Evolutionary conservation across 768 basidiomycete genomes (phyloP).

Genomic region (Trametes cinnabarina): DNA sequence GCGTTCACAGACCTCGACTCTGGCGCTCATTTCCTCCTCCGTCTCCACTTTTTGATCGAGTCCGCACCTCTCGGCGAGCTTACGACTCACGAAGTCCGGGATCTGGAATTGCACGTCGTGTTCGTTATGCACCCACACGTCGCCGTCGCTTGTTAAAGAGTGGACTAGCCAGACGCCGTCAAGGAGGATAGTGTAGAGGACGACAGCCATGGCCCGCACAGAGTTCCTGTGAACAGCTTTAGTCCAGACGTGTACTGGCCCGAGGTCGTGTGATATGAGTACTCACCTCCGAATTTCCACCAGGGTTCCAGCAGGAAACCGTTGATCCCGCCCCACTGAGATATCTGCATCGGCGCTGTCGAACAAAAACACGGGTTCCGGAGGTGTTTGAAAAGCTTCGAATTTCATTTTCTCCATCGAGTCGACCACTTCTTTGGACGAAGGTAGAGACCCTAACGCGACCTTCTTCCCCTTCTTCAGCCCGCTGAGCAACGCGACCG

Average conservation of each 20-base stretch:
- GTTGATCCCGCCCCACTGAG: slow-evolving; percentile 1
- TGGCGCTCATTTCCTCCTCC: slow-evolving; percentile 48
- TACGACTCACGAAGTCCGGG: slow-evolving; percentile 50
- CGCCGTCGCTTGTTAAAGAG: slow-evolving; percentile 38
- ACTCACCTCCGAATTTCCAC: slow-evolving; percentile 33
- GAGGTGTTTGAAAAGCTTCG: background rate
- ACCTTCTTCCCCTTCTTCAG: background rate
- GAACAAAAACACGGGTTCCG: background rate
- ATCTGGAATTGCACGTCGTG: slow-evolving; percentile 60
- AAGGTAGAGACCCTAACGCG: background rate
- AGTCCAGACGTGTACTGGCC: background rate
- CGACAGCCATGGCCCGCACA: slow-evolving; percentile 15
- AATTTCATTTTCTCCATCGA: slow-evolving; percentile 9
- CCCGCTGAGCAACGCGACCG: slow-evolving; percentile 7
- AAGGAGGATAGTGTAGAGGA: slow-evolving; percentile 2
- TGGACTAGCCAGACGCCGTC: slow-evolving; percentile 4
- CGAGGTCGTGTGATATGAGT: background rate
- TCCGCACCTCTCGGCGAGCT: slow-evolving; percentile 52
- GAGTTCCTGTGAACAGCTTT: background rate
- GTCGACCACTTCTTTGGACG: background rate
- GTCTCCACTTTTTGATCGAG: slow-evolving; percentile 22
- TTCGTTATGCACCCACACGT: slow-evolving; percentile 46
- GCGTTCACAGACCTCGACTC: slow-evolving; percentile 61
- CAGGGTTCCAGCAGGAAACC: slow-evolving; percentile 31
- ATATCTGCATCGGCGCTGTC: background rate